Percentiles rank a stretch among this genome's conserved stretches.
Evolutionary conservation across 78 protist genomes (phyloP).

Genomic region (Cavenderia fasciculata): DNA sequence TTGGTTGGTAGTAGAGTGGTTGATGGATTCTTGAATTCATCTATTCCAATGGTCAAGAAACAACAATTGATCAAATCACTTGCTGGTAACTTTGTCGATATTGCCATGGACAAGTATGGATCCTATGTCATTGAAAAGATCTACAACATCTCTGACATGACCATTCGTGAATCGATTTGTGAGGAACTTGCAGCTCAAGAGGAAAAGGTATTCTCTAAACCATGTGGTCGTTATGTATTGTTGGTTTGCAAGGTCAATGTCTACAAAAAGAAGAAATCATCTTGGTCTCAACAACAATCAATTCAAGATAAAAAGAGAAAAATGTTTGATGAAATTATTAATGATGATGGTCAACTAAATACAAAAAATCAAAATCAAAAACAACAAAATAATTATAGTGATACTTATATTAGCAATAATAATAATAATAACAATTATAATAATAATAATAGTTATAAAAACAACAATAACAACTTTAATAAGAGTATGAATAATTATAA

Average conservation of each 20-base stretch:
- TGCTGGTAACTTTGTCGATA: conserved; percentile 21
- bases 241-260: conserved; percentile 26
- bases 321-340: conserved; percentile 26
- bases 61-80: conserved; percentile 10
- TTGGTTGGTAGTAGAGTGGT: conserved; percentile 39
- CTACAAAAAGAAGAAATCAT: conserved; percentile 50
- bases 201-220: conserved; percentile 8
- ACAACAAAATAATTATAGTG: too few species aligned
- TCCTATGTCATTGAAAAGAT: conserved; percentile 37
- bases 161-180: conserved; percentile 24
- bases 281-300: conserved; percentile 6
- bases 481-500: not conserved
- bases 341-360: conserved; percentile 32
- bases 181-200: conserved; percentile 23
- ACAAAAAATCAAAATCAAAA: too few species aligned
- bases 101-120: conserved; percentile 48
- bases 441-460: not conserved
- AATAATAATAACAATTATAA: not conserved
- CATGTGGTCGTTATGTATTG: conserved; percentile 29
- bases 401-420: not conserved
- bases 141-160: conserved; percentile 16
- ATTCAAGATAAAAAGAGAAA: conserved; percentile 54
- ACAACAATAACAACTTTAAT: not conserved
- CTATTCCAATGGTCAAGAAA: not conserved
- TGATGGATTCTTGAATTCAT: conserved; percentile 32